Conservation (phyloP, 257 asterid species). For the Henckelia pumila region DNA sequence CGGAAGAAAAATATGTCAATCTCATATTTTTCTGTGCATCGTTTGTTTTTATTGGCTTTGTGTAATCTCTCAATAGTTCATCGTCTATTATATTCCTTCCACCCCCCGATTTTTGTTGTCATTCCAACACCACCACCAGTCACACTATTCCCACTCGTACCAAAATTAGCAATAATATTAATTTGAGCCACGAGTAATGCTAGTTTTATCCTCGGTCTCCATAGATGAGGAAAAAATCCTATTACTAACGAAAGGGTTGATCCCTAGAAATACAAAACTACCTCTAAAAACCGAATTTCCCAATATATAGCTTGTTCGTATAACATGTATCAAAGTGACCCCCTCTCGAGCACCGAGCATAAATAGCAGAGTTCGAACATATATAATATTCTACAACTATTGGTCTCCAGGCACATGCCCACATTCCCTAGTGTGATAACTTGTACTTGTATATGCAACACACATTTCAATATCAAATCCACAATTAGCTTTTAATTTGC, state of each 20-base stretch:
- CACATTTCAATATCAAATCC: constrained; percentile 32
- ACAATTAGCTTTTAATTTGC: constrained; percentile 22
- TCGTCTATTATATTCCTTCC: no score
- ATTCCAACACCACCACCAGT: constrained; percentile 39
- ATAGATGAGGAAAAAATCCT: constrained; percentile 47
- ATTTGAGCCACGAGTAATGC: constrained; percentile 24
- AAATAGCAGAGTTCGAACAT: constrained; percentile 24
- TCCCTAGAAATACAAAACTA: constrained; percentile 35
- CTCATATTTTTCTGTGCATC: no score
- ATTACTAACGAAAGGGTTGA: constrained; percentile 28
- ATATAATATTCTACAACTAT: constrained; percentile 28
- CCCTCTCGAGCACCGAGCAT: constrained; percentile 20
- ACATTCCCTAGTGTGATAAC: constrained; percentile 32
- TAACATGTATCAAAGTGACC: constrained; percentile 15
- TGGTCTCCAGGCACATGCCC: constrained; percentile 25
- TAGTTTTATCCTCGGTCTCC: constrained; percentile 37
- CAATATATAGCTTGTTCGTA: constrained; percentile 19
- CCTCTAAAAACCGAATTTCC: constrained; percentile 26
- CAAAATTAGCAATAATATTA: constrained; percentile 25
- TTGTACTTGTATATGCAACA: constrained; percentile 28
- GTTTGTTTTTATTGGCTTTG: no score
- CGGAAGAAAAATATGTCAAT: no score
- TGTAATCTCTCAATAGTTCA: no score
- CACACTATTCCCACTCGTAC: constrained; percentile 33
- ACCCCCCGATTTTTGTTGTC: no score